Evolutionary conservation across 805 yeast genomes (phyloP).

Genomic region (Komagataella ulmi): DNA sequence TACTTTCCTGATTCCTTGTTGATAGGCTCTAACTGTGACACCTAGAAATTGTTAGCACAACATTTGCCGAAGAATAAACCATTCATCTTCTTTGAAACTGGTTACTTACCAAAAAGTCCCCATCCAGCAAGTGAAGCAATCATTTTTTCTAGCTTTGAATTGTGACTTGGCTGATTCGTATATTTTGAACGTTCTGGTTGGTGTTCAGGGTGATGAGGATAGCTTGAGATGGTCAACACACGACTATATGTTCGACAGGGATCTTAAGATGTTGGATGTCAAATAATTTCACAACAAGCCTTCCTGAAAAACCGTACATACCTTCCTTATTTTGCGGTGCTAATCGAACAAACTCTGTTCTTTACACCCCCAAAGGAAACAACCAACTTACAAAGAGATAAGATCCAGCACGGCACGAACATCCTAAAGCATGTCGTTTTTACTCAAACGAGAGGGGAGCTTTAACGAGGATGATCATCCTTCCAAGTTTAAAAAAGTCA

Average conservation of each 20-base stretch:
- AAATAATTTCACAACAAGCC: constrained; percentile 2
- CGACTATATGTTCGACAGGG: neutral
- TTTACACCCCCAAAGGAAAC: neutral
- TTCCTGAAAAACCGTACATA: constrained; percentile 1
- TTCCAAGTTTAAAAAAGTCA: neutral
- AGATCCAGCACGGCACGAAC: neutral
- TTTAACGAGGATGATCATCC: neutral
- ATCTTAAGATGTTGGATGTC: neutral
- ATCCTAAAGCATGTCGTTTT: neutral
- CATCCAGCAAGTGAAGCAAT: constrained; percentile 10
- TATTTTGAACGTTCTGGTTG: neutral
- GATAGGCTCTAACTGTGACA: constrained; percentile 28
- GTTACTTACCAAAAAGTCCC: constrained; percentile 12
- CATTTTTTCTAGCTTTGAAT: neutral
- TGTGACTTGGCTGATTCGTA: neutral
- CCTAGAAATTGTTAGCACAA: constrained; percentile 12
- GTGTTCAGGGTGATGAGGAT: neutral
- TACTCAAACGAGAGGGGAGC: neutral
- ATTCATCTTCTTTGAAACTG: neutral
- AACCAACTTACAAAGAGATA: neutral
- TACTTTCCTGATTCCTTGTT: constrained; percentile 27
- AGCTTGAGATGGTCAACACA: neutral
- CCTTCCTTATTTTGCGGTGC: neutral
- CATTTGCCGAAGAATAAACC: neutral
- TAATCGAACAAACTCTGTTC: neutral